A percentile compares a stretch with the other conserved stretches of the same genome.
These are phyloP conservation scores for Ganoderma multipileum DNA, from an alignment of 1,284 basidiomycete species.

Conservation along the genomic window DNA sequence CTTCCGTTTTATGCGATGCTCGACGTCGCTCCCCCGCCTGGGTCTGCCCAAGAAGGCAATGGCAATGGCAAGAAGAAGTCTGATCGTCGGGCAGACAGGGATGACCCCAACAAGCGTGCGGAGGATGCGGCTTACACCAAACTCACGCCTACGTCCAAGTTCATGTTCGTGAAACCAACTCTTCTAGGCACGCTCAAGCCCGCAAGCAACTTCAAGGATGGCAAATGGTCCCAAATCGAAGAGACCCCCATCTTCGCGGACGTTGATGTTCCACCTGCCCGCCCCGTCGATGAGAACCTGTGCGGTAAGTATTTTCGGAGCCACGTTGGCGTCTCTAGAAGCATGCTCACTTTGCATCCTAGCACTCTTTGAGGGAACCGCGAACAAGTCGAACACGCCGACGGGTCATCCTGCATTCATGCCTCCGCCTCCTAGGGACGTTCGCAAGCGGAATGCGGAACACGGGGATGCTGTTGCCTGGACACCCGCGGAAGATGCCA, in stretches of 20 bases:
- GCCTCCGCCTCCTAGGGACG: constrained; percentile 45
- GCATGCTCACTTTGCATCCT: constrained; percentile 14
- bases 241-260: constrained; percentile 60
- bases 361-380: constrained; percentile 64
- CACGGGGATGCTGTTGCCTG: constrained; percentile 59
- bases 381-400: constrained; percentile 42
- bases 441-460: constrained; percentile 59
- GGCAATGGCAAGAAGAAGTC: constrained; percentile 39
- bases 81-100: constrained; percentile 62
- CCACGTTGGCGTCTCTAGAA: neutral
- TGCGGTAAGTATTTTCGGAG: constrained; percentile 47
- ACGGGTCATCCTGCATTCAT: constrained; percentile 33
- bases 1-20: constrained; percentile 55
- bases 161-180: constrained; percentile 74
- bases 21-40: constrained; percentile 71
- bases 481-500: constrained; percentile 79
- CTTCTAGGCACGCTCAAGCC: constrained; percentile 74
- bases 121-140: constrained; percentile 76
- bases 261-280: constrained; percentile 46
- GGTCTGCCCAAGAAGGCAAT: constrained; percentile 23
- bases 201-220: constrained; percentile 67
- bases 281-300: constrained; percentile 52
- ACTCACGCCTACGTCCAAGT: constrained; percentile 66
- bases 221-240: constrained; percentile 65
- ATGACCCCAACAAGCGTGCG: constrained; percentile 71